A percentile compares a stretch with the other conserved stretches of the same genome.
Conservation (phyloP, 352 stramenopile species). For the Globisporangium nunn region DNA sequence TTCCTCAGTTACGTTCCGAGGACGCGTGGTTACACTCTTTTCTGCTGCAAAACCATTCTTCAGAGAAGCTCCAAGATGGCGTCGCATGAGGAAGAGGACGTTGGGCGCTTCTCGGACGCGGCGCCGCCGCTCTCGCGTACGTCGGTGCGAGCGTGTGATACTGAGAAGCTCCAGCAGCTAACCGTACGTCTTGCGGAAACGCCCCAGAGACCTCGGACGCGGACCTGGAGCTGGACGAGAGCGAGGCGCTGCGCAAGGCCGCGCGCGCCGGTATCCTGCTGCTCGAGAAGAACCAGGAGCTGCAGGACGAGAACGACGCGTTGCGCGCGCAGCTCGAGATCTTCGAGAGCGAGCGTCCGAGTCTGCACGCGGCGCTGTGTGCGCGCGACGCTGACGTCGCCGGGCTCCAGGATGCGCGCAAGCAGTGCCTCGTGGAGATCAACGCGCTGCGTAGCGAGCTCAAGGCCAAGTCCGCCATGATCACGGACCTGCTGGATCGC, state of each 20-base stretch:
- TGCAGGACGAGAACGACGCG: constrained; percentile 49
- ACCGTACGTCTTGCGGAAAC: too few relatives aligned
- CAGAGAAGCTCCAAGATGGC: not conserved
- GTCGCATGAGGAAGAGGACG: constrained; percentile 3
- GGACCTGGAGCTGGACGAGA: constrained; percentile 40
- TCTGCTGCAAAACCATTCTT: not conserved
- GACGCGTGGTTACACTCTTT: not conserved
- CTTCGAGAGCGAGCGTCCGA: constrained; percentile 42
- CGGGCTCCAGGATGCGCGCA: constrained; percentile 36
- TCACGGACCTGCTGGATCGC: constrained; percentile 48
- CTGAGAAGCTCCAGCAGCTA: too few relatives aligned
- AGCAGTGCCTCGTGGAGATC: constrained; percentile 37
- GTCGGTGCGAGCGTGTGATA: not conserved
- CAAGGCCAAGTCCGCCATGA: constrained; percentile 45
- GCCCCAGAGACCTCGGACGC: constrained; percentile 24
- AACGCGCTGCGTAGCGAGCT: constrained; percentile 48
- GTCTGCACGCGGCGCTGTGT: constrained; percentile 33
- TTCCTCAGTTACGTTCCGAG: too few relatives aligned
- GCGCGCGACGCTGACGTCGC: constrained; percentile 30
- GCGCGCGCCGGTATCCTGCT: constrained; percentile 64
- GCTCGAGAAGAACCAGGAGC: constrained; percentile 65
- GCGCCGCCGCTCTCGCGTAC: constrained; percentile 13
- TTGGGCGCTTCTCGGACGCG: constrained; percentile 2
- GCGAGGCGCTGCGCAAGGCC: constrained; percentile 56
- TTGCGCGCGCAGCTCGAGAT: constrained; percentile 50